Conservation (phyloP, 306 rosid genomes). For the Gastrolobium bilobum region DNA sequence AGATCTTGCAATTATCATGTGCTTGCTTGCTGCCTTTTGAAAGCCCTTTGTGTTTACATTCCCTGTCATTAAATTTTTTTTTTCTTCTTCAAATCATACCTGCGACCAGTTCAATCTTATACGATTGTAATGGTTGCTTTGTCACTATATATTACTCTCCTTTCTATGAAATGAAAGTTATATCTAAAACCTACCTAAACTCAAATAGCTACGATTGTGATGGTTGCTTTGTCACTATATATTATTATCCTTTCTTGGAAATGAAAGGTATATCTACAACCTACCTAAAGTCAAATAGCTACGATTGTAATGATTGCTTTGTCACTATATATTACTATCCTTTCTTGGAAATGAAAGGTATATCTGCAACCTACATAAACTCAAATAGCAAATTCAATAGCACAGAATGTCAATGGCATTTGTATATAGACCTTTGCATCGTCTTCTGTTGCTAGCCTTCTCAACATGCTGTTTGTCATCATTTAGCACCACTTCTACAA, state of each 20-base stretch:
- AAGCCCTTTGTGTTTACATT: neutral
- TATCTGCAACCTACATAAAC: conserved; percentile 28
- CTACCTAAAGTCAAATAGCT: neutral
- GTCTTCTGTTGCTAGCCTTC: conserved; percentile 41
- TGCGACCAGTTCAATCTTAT: neutral
- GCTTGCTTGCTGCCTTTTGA: conserved; percentile 17
- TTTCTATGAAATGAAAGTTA: neutral
- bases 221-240: neutral
- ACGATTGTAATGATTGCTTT: neutral
- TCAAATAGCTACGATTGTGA: neutral
- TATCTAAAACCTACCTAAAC: conserved; percentile 28
- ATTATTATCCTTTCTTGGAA: conserved; percentile 8
- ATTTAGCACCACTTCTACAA: neutral
- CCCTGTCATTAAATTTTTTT: neutral
- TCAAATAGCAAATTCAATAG: neutral
- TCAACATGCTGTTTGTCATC: conserved; percentile 48
- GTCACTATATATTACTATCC: conserved; percentile 9
- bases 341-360: neutral
- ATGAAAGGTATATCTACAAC: conserved; percentile 5
- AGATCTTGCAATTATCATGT: conserved; percentile 24
- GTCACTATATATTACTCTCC: conserved; percentile 8
- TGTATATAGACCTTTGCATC: conserved; percentile 22
- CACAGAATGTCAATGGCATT: conserved; percentile 42
- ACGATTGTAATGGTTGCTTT: neutral
- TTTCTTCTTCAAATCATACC: conserved; percentile 6